Base-by-base conservation (phyloP, 2,329 filamentous ascomycete genomes). In the Epichloe gansuensis region DNA sequence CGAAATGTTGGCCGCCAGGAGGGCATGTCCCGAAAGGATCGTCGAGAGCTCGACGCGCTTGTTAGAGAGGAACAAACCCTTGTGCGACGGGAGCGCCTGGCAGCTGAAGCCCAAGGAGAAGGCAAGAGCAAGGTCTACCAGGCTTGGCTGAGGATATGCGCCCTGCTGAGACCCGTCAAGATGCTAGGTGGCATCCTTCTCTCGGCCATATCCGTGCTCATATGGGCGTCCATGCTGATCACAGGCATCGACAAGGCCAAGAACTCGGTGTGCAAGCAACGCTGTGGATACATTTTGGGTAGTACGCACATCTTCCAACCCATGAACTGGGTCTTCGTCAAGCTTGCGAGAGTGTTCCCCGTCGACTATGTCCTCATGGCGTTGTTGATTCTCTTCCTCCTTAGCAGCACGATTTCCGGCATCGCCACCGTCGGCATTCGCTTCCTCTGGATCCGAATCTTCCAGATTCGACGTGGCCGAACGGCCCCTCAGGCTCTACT, bases 221-320 rank as follows among this genome's bases (percentile, higher is more conserved):
- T 94, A 59, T 95, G 89, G 78, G 78, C 85, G 8, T 95, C 88
- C 12, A 97, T 98, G 89, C 78, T 97, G 60, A 86, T 97, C 65
- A 97, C 91, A 0, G 86, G 83, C 59, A 90, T 97, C 63, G 93
- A 98, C 78, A 97, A 97, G 73, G 88, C 90, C 38, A 91, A 86
- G 68, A 96, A 97, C 72, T 96, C 91, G 3, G 74, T 94, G 57
- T 98, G 93, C 78, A 91, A 93, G 67, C 75, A 83, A 54, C 83
- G 82, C 61, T 98, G 93, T 65, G 93, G 93, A 56, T 98, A 96
- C 69, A 87, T 97, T 48, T 77, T 98, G 4, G 89, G 84, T 44
- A 78, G 75, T 63, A 86, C 94, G 67, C 89, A 94, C 66, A 83
- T 97, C 60, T 95, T 96, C 74, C 93, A 98, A 66, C 93, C 93